Conservation (phyloP, 2,329 filamentous ascomycete genomes). For the Trichoderma guizhouense region DNA sequence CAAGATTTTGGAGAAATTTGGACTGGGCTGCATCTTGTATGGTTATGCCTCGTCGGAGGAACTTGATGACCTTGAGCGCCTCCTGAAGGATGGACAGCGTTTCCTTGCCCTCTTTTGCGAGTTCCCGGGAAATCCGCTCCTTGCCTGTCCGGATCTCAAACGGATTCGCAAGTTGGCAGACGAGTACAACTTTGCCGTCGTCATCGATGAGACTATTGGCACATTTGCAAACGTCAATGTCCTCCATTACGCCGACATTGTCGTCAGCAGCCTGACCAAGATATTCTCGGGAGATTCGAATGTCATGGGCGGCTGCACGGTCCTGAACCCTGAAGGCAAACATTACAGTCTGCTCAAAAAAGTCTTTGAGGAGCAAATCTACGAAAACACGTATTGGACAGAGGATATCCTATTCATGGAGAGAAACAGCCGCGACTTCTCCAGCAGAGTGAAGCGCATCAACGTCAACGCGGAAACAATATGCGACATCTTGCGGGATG, state of each 20-base stretch:
- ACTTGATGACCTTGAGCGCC: constrained; percentile 75
- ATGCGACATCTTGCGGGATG: constrained; percentile 64
- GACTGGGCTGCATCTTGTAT: constrained; percentile 84
- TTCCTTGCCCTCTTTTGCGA: constrained; percentile 89
- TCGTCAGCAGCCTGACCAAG: constrained; percentile 93
- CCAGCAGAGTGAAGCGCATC: constrained; percentile 74
- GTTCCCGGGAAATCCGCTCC: constrained; percentile 87
- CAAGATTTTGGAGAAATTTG: constrained; percentile 93
- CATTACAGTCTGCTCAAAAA: constrained; percentile 69
- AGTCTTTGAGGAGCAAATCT: constrained; percentile 56
- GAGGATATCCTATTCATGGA: constrained; percentile 95
- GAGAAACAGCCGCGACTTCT: constrained; percentile 91
- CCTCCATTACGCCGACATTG: constrained; percentile 80
- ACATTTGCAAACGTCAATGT: constrained; percentile 97
- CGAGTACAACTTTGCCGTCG: constrained; percentile 80
- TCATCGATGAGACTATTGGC: constrained; percentile 94
- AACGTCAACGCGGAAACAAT: constrained; percentile 84
- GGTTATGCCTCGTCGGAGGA: constrained; percentile 74
- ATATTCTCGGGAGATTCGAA: constrained; percentile 97
- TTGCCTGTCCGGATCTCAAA: constrained; percentile 77
- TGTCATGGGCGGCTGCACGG: constrained; percentile 85
- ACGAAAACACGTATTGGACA: constrained; percentile 89
- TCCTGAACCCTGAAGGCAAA: constrained; percentile 62
- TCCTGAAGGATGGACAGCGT: constrained; percentile 67
- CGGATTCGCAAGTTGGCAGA: constrained; percentile 80